Evolutionary conservation across 1,139 yeast species (phyloP).

Genomic region (Torulaspora globosa): DNA sequence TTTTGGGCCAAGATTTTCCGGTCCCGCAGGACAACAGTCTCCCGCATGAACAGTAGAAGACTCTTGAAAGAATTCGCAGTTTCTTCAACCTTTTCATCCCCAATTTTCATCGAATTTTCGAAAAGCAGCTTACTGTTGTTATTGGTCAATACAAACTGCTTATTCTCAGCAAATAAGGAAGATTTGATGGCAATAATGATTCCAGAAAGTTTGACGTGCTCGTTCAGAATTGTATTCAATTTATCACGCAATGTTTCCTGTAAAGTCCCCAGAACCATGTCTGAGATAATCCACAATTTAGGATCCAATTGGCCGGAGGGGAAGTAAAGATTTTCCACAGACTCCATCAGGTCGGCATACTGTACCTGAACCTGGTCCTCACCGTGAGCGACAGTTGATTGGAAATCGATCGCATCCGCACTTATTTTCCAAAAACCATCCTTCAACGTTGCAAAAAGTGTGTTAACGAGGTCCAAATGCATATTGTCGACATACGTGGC

Average conservation of each 20-base stretch:
- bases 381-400: slow-evolving; percentile 10
- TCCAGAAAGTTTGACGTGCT: slow-evolving; percentile 17
- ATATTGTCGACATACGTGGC: slow-evolving; percentile 26
- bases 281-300: slow-evolving; percentile 28
- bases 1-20: slow-evolving; percentile 11
- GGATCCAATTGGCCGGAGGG: slow-evolving; percentile 23
- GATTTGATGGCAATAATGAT: slow-evolving; percentile 16
- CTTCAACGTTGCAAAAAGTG: slow-evolving; percentile 20
- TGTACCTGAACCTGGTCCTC: slow-evolving; percentile 18
- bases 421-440: slow-evolving; percentile 27
- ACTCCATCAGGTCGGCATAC: slow-evolving; percentile 21
- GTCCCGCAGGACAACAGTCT: slow-evolving; percentile 9
- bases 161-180: slow-evolving; percentile 15
- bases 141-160: slow-evolving; percentile 10
- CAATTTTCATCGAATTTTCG: not conserved
- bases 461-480: slow-evolving; percentile 25
- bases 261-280: slow-evolving; percentile 23
- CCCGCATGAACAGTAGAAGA: slow-evolving; percentile 20
- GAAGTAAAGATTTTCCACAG: slow-evolving; percentile 19
- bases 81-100: slow-evolving; percentile 3
- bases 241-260: slow-evolving; percentile 24
- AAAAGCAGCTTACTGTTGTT: slow-evolving; percentile 2
- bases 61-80: slow-evolving; percentile 18
- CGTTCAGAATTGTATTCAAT: slow-evolving; percentile 17
- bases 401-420: slow-evolving; percentile 19